Evolutionary conservation across 371 early-diverging fungal genomes (phyloP).

Genomic region (Sporodiniella umbellata): DNA sequence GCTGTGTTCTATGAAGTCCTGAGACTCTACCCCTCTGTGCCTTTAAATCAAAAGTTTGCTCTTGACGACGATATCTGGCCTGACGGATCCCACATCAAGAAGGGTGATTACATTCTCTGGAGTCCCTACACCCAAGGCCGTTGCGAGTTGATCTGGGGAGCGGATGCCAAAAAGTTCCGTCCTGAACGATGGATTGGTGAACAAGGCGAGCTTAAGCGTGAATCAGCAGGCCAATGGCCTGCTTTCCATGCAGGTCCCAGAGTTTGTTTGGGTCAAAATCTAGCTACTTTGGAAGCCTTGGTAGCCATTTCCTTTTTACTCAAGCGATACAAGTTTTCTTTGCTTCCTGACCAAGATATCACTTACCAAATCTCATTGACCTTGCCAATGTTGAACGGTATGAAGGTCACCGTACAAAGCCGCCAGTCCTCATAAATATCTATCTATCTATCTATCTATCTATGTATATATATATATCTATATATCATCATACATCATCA

Average conservation of each 20-base stretch:
- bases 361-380: conserved; percentile 37
- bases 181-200: conserved; percentile 62
- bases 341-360: conserved; percentile 35
- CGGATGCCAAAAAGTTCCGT: conserved; percentile 51
- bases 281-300: conserved; percentile 46
- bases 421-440: no score
- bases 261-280: conserved; percentile 57
- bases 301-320: conserved; percentile 35
- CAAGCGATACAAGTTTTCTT: conserved; percentile 34
- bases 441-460: no score
- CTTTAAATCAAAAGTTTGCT: conserved; percentile 63
- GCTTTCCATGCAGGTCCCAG: conserved; percentile 72
- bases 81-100: conserved; percentile 58
- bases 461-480: no score
- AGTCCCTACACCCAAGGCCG: conserved; percentile 57
- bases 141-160: conserved; percentile 55
- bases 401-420: conserved; percentile 32
- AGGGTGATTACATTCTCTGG: conserved; percentile 56
- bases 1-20: conserved; percentile 64
- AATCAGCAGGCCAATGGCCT: conserved; percentile 46
- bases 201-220: conserved; percentile 35
- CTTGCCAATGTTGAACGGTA: conserved; percentile 47
- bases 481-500: no score
- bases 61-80: conserved; percentile 67
- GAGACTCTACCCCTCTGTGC: conserved; percentile 74